Base-by-base conservation (phyloP, 2,329 filamentous ascomycete species). In the Tricladium varicosporioides region DNA sequence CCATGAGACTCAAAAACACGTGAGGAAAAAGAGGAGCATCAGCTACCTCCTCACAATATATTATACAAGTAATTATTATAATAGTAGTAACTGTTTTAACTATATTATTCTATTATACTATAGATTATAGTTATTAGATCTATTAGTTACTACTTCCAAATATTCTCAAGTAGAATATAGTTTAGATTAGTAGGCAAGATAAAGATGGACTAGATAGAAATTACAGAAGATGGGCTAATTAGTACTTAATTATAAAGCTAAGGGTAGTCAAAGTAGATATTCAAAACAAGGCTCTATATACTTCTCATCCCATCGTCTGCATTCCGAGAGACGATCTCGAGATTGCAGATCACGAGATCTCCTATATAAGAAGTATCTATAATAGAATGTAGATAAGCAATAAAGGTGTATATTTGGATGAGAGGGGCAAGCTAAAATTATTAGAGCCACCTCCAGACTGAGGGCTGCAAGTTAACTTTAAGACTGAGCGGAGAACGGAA, bases 321-420 rank as follows among this genome's bases (percentile, higher is more conserved):
- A 90, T 97, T 47, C 93, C 93, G 0, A 84, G 86, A 1, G 93
- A 97, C 68, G 88, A 92, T 60, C 72, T 96, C 2, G 93, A 93
- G 2, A 82, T 97, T 57, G 91, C 89, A 63, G 91, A 95, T 65
- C 92, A 97, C 64, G 93, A 97, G 76, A 49, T 49, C 19, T 31
- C 13, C 22, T n/a, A 33, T 31, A 87, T 97, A 50, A 79, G 81
- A 67, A 81, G 89, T 45, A 95, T 91, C 78, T 74, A 14, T 59
- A 58, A 51, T 31, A 56, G 50, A 51, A 83, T 61, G 87, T 97
- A 51, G 95, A 91, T 97, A 70, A 94, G 89, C 67, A 96, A 96
- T 71, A 89, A 94, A 71, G 91, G 91, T 60, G 91, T 92, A 16
- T 89, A 90, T 14, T 77, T 97, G 65, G 91, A 96, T 74, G 87